phyloP scores from a whole-genome alignment of 1,139 yeast species.

The Geotrichum citri-aurantii region DNA sequence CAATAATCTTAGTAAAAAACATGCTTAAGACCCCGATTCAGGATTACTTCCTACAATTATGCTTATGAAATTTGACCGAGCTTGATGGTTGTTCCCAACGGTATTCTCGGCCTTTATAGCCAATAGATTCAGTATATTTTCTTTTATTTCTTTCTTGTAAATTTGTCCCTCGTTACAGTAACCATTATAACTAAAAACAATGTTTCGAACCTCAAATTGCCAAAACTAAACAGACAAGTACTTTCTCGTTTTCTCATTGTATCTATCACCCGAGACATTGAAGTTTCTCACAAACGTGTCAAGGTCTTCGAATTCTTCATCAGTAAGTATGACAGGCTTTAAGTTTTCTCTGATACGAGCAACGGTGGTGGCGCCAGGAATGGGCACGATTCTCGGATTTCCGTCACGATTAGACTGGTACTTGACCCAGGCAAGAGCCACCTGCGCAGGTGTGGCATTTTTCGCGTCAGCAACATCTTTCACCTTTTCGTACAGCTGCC shows the following conservation, averaged over 20 bases:
- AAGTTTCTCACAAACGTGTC: slow-evolving; percentile 40
- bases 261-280: slow-evolving; percentile 48
- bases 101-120: no score
- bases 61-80: no score
- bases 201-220: neutral
- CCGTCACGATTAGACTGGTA: slow-evolving; percentile 39
- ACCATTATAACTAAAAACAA: neutral
- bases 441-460: slow-evolving; percentile 53
- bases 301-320: slow-evolving; percentile 45
- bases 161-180: no score
- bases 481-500: slow-evolving; percentile 46
- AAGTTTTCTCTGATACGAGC: slow-evolving; percentile 57
- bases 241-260: slow-evolving; percentile 31
- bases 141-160: no score
- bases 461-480: slow-evolving; percentile 41
- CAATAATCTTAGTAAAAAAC: no score
- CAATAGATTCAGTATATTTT: no score
- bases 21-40: no score
- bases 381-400: slow-evolving; percentile 61
- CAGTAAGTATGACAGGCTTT: slow-evolving; percentile 43
- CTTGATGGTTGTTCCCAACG: no score
- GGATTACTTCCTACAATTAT: no score
- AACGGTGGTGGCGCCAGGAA: slow-evolving; percentile 65
- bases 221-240: neutral
- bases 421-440: slow-evolving; percentile 69